These are phyloP conservation scores for Nepenthes gracilis DNA, from an alignment of 148 eudicot genomes.

Conservation along the genomic window DNA sequence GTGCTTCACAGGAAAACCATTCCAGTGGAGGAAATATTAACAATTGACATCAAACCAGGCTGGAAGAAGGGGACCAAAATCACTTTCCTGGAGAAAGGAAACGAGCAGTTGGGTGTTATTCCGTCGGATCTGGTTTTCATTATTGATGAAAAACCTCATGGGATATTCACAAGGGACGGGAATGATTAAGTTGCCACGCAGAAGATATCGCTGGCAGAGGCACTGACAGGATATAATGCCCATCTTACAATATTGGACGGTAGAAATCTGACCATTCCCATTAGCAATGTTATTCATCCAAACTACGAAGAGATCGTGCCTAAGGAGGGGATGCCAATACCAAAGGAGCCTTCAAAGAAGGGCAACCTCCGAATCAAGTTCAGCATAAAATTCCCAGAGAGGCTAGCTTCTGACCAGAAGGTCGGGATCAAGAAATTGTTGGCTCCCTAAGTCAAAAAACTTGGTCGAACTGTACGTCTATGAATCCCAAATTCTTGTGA, in stretches of 20 bases:
- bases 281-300: slow-evolving; percentile 23
- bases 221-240: slow-evolving; percentile 31
- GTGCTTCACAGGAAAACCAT: slow-evolving; percentile 18
- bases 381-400: slow-evolving; percentile 16
- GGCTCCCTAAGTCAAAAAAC: slow-evolving; percentile 4
- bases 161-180: slow-evolving; percentile 29
- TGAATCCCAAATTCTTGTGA: not conserved
- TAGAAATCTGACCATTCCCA: slow-evolving; percentile 22
- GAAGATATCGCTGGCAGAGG: slow-evolving; percentile 32
- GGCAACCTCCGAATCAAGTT: slow-evolving; percentile 36
- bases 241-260: slow-evolving; percentile 10
- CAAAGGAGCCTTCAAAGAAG: slow-evolving; percentile 21
- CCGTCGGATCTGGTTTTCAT: slow-evolving; percentile 30
- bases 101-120: slow-evolving; percentile 24
- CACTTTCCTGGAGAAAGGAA: slow-evolving; percentile 42
- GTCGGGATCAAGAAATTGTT: slow-evolving; percentile 26
- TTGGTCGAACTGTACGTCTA: not conserved
- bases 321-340: slow-evolving; percentile 32
- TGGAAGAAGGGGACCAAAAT: slow-evolving; percentile 41
- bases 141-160: slow-evolving; percentile 37
- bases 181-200: slow-evolving; percentile 29
- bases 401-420: slow-evolving; percentile 30
- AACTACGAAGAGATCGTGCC: slow-evolving; percentile 30
- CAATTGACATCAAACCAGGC: slow-evolving; percentile 37
- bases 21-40: slow-evolving; percentile 26